phyloP scores from a whole-genome alignment of 768 basidiomycete species.

The Pleurotus pulmonarius region DNA sequence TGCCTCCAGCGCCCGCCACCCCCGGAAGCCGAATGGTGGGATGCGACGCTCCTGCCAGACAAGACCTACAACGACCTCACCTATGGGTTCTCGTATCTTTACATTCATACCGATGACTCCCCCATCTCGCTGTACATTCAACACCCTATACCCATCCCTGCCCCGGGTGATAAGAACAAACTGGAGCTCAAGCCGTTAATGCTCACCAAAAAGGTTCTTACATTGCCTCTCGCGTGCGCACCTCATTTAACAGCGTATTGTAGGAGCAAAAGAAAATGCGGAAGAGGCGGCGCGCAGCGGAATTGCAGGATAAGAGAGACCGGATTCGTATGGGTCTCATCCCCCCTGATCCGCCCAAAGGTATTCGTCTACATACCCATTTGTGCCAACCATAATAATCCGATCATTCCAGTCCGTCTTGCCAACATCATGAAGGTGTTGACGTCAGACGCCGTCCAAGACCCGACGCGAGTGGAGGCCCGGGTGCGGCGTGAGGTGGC shows the following conservation, averaged over 20 bases:
- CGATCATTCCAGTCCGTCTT: constrained; percentile 63
- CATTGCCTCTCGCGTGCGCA: background rate
- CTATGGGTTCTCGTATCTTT: constrained; percentile 51
- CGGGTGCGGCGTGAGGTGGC: constrained; percentile 92
- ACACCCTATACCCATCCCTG: constrained; percentile 95
- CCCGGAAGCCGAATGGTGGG: constrained; percentile 97
- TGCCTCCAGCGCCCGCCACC: constrained; percentile 69
- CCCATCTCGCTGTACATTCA: constrained; percentile 91
- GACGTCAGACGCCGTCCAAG: constrained; percentile 94
- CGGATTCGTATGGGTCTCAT: constrained; percentile 93
- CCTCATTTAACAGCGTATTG: constrained; percentile 13
- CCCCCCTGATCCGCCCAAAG: constrained; percentile 94
- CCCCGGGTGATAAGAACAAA: constrained; percentile 82
- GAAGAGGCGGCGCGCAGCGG: constrained; percentile 81
- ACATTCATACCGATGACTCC: constrained; percentile 62
- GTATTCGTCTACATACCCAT: constrained; percentile 29
- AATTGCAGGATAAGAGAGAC: constrained; percentile 92
- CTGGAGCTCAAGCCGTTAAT: constrained; percentile 79
- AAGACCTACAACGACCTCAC: constrained; percentile 77
- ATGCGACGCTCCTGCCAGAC: constrained; percentile 76
- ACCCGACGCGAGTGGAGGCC: constrained; percentile 96
- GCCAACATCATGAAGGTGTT: constrained; percentile 97
- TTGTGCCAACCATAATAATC: background rate
- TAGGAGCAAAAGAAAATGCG: constrained; percentile 97
- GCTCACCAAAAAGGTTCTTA: constrained; percentile 80